Base-by-base conservation (phyloP, 1,284 basidiomycete species). In the Stereum hirsutum region DNA sequence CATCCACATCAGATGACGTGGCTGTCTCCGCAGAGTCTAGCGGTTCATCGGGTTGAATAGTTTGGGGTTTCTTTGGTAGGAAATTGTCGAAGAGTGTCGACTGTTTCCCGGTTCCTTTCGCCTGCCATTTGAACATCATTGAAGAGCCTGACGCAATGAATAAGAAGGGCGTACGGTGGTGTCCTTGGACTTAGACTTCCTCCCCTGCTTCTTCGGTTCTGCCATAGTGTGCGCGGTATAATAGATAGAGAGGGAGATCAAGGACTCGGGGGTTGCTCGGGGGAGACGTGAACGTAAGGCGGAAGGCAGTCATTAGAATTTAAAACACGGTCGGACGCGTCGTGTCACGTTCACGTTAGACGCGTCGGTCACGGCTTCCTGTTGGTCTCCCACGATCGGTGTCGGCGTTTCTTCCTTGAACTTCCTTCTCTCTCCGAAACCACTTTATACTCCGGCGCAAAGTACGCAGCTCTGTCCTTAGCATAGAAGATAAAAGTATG, bases 401-500 rank as follows among this genome's bases (percentile, higher is more conserved):
- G n/a, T n/a, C n/a, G n/a, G n/a, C n/a, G n/a, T n/a, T n/a, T n/a
- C n/a, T n/a, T n/a, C n/a, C n/a, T n/a, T n/a, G n/a, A n/a, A n/a
- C n/a, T n/a, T n/a, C n/a, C n/a, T n/a, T n/a, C n/a, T n/a, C n/a
- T n/a, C n/a, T n/a, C n/a, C n/a, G n/a, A n/a, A n/a, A n/a, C n/a
- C n/a, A n/a, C n/a, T 17, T 36, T 8, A 17, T 11, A 20, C 34
- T 19, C 12, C n/a, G 34, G n/a, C 19, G 21, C 19, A 12, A 4
- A n/a, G 34, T 19, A 14, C 34, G n/a, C 11, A 11, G 15, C 23
- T 30, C 20, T 11, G 5, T 27, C 6, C 24, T 27, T 24, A 37
- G 17, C 31, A 21, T 49, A 82, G 78, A 80, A 80, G 17, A 78
- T 81, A 42, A 82, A 79, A 44, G 78, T 76, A 78, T 79, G 53